These are phyloP conservation scores for Kazachstania bromeliacearum DNA, from an alignment of 805 yeast genomes.

Conservation along the genomic window DNA sequence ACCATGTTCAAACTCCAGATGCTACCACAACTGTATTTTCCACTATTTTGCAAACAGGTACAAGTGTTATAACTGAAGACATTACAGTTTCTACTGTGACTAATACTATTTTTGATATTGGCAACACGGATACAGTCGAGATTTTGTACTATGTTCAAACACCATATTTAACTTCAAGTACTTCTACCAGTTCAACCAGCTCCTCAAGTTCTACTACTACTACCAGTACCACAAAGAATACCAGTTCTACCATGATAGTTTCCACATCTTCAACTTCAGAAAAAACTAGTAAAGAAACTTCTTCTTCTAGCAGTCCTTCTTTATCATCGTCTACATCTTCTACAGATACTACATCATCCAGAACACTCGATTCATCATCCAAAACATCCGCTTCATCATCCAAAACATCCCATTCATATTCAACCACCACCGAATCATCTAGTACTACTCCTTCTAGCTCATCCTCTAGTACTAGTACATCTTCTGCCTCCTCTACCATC, in stretches of 20 bases:
- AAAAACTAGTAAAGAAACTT: neutral
- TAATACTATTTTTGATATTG: neutral
- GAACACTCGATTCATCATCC: too few species aligned
- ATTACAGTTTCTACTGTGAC: neutral
- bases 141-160: neutral
- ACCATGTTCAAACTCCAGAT: too few species aligned
- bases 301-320: neutral
- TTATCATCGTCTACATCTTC: neutral
- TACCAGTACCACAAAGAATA: neutral
- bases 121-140: neutral
- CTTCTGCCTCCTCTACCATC: constrained; percentile 23
- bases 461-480: neutral
- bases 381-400: neutral
- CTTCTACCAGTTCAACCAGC: neutral
- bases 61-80: neutral
- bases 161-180: neutral
- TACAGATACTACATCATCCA: neutral
- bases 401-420: neutral
- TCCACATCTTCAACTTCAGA: constrained; percentile 1
- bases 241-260: neutral
- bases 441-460: neutral
- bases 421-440: neutral
- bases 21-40: neutral
- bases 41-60: neutral
- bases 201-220: neutral